Percentiles rank a stretch among this genome's conserved stretches.
phyloP scores from a whole-genome alignment of 345 rosid genomes.

The Gossypium herbaceum region DNA sequence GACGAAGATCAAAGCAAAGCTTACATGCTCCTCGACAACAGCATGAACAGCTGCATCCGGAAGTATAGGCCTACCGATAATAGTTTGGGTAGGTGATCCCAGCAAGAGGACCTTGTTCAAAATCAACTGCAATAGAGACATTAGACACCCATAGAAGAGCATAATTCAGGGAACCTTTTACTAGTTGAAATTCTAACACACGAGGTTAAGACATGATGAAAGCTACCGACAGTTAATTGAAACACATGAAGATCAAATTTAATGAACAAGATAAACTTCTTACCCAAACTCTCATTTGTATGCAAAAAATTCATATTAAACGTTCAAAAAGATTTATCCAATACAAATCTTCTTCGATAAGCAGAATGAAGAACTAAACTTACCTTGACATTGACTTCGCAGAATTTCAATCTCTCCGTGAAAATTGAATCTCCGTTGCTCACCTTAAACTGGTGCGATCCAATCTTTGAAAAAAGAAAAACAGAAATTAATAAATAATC shows the following conservation, averaged over 20 bases:
- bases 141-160: background rate
- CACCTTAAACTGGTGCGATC: constrained; percentile 93
- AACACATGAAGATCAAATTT: too few species aligned
- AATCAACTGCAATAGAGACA: constrained; percentile 50
- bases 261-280: too few species aligned
- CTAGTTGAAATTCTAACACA: too few species aligned
- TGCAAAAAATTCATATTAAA: too few species aligned
- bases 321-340: too few species aligned
- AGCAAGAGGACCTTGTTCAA: constrained; percentile 80
- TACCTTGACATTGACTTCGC: constrained; percentile 92
- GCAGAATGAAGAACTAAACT: background rate
- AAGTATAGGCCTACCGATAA: constrained; percentile 76
- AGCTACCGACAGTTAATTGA: too few species aligned
- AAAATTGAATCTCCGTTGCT: constrained; percentile 84
- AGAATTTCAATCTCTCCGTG: constrained; percentile 79
- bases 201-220: too few species aligned
- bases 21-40: constrained; percentile 97
- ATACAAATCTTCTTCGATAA: background rate
- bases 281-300: too few species aligned
- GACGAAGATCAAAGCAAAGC: constrained; percentile 17
- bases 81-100: constrained; percentile 71
- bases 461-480: constrained; percentile 42
- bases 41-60: constrained; percentile 86
- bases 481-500: constrained; percentile 5
- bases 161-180: background rate